Percentiles rank a stretch among this genome's conserved stretches.
phyloP scores from a whole-genome alignment of 257 asterid genomes.

The Solanum stenotomum region DNA sequence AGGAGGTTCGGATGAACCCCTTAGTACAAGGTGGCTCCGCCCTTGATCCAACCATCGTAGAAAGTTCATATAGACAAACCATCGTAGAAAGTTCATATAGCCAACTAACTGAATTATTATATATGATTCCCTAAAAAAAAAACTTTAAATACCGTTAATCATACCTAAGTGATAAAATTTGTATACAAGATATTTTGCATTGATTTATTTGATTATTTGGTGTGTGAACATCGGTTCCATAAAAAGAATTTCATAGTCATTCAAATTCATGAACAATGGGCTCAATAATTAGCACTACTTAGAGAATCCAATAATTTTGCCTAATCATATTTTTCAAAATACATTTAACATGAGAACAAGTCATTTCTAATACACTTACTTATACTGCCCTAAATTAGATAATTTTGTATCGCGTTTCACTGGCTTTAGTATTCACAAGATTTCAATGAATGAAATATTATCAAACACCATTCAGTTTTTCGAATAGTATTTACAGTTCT shows the following conservation, averaged over 20 bases:
- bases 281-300: neutral
- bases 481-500: too few relatives aligned
- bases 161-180: neutral
- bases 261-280: neutral
- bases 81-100: too few relatives aligned
- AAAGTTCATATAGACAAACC: too few relatives aligned
- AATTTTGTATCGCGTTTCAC: neutral
- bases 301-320: neutral
- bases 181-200: neutral
- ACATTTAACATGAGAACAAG: neutral
- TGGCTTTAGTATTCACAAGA: too few relatives aligned
- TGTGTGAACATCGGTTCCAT: neutral
- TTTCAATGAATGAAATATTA: neutral
- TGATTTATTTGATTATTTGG: neutral
- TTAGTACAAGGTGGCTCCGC: too few relatives aligned
- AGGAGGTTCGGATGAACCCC: too few relatives aligned
- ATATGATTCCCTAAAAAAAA: too few relatives aligned
- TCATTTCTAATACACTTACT: neutral
- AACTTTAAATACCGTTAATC: neutral
- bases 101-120: too few relatives aligned
- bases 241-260: neutral
- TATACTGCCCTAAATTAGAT: neutral
- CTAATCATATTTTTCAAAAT: neutral
- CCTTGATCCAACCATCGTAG: too few relatives aligned
- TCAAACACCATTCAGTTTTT: neutral